phyloP scores from a whole-genome alignment of 768 basidiomycete genomes.

The Tulasnella sp. region DNA sequence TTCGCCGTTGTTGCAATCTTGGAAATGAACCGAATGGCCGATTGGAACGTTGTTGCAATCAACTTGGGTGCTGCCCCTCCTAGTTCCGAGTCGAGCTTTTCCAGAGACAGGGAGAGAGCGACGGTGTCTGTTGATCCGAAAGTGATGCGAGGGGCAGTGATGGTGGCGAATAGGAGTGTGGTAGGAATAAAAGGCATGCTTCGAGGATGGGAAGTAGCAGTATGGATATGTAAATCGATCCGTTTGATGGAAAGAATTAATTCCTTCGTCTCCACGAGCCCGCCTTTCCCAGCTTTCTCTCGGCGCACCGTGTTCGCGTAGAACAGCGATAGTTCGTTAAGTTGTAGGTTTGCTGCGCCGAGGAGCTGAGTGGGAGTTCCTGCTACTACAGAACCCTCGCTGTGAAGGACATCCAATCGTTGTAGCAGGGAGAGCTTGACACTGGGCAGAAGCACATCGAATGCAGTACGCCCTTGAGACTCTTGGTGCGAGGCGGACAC shows the following conservation, averaged over 20 bases:
- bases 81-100: not conserved
- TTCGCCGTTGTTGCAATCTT: slow-evolving; percentile 27
- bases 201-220: slow-evolving; percentile 23
- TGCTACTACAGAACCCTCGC: not conserved
- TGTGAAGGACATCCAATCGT: slow-evolving; percentile 9
- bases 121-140: not conserved
- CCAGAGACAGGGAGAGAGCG: not conserved
- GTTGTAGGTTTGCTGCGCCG: slow-evolving; percentile 8
- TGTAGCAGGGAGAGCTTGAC: slow-evolving; percentile 20
- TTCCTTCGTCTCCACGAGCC: not conserved
- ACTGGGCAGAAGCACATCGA: slow-evolving; percentile 4
- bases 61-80: not conserved
- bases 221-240: slow-evolving; percentile 19
- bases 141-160: not conserved
- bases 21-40: slow-evolving; percentile 9
- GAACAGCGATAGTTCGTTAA: slow-evolving; percentile 6
- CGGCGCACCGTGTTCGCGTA: not conserved
- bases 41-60: slow-evolving; percentile 13
- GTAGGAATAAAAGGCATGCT: slow-evolving; percentile 17
- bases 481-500: not conserved
- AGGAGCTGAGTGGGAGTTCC: slow-evolving; percentile 24
- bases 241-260: not conserved
- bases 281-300: not conserved
- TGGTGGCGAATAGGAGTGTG: slow-evolving; percentile 14
- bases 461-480: not conserved